phyloP scores from a whole-genome alignment of 2,329 filamentous ascomycete species.

The Dactylellina parvicollis region DNA sequence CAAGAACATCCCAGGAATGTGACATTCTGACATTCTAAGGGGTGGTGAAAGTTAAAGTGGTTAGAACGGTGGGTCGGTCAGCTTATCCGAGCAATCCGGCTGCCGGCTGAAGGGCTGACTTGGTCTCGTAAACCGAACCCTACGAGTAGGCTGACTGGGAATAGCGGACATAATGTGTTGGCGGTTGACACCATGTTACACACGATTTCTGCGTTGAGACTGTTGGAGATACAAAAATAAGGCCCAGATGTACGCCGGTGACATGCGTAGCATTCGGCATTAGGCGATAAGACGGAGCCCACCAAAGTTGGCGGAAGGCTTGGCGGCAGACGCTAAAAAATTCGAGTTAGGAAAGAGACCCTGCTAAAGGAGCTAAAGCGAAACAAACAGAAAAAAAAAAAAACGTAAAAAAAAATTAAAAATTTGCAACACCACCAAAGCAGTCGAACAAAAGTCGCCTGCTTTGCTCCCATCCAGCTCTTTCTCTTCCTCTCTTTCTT shows the following conservation, averaged over 20 bases:
- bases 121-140: background rate
- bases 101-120: no score
- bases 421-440: slow-evolving; percentile 52
- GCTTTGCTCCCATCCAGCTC: slow-evolving; percentile 48
- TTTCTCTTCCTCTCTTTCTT: slow-evolving; percentile 52
- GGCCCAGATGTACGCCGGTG: slow-evolving; percentile 12
- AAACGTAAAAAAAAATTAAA: slow-evolving; percentile 53
- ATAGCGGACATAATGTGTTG: no score
- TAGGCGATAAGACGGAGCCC: slow-evolving; percentile 6
- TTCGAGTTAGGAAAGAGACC: slow-evolving; percentile 46
- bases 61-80: no score
- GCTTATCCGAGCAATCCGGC: no score
- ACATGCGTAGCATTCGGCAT: background rate
- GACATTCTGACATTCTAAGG: no score
- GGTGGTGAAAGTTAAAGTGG: no score
- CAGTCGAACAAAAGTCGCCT: slow-evolving; percentile 51
- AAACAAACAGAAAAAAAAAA: slow-evolving; percentile 53
- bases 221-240: slow-evolving; percentile 12
- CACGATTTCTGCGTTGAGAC: slow-evolving; percentile 20
- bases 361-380: slow-evolving; percentile 42
- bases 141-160: background rate
- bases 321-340: slow-evolving; percentile 40
- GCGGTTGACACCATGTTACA: slow-evolving; percentile 6
- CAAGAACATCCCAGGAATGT: no score
- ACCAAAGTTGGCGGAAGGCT: slow-evolving; percentile 24